Conservation (phyloP, 805 yeast species). For the Suhomyces sp. region DNA sequence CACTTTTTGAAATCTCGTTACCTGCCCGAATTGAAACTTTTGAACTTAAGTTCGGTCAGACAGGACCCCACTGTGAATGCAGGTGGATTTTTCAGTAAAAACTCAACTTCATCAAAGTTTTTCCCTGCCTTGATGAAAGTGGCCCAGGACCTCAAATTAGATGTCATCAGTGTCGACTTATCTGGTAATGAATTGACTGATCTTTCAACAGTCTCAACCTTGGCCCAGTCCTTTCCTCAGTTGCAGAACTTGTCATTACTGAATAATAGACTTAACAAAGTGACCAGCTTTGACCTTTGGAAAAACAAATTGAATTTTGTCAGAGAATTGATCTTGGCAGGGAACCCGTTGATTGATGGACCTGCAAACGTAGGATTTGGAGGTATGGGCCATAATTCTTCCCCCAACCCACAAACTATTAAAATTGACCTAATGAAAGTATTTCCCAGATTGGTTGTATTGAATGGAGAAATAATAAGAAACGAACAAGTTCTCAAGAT, state of each 20-base stretch:
- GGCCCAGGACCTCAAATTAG: slow-evolving; percentile 54
- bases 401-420: slow-evolving; percentile 35
- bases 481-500: slow-evolving; percentile 60
- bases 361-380: slow-evolving; percentile 4
- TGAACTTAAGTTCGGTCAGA: slow-evolving; percentile 66
- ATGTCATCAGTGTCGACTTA: slow-evolving; percentile 70
- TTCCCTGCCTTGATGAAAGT: slow-evolving; percentile 87
- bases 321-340: slow-evolving; percentile 73
- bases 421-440: slow-evolving; percentile 61
- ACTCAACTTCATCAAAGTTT: slow-evolving; percentile 70
- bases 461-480: slow-evolving; percentile 78
- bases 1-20: slow-evolving; percentile 66
- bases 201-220: slow-evolving; percentile 53
- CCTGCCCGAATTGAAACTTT: slow-evolving; percentile 58
- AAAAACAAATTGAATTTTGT: slow-evolving; percentile 69
- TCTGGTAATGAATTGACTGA: slow-evolving; percentile 62
- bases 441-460: slow-evolving; percentile 77
- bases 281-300: slow-evolving; percentile 70
- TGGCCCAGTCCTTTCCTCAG: slow-evolving; percentile 73
- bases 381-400: slow-evolving; percentile 2
- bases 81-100: slow-evolving; percentile 64
- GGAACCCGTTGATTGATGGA: slow-evolving; percentile 66
- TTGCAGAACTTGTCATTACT: slow-evolving; percentile 78
- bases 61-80: slow-evolving; percentile 59
- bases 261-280: slow-evolving; percentile 62